phyloP scores from a whole-genome alignment of 306 rosid species.

The Cucumis melo region DNA sequence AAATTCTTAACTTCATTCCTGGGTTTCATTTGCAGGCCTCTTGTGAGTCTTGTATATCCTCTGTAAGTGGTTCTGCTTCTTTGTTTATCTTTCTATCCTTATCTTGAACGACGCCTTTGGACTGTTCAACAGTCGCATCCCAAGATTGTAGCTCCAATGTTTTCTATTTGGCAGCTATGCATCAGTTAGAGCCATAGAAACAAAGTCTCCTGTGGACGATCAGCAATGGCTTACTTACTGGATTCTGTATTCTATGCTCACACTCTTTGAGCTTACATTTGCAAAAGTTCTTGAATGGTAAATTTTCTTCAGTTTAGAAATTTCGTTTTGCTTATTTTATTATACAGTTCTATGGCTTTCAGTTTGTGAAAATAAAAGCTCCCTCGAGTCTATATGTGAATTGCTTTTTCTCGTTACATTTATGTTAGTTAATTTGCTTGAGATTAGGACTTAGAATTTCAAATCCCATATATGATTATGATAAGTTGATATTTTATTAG shows the following conservation, averaged over 20 bases:
- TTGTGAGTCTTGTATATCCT: constrained; percentile 88
- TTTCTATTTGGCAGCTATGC: constrained; percentile 50
- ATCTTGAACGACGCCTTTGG: not conserved
- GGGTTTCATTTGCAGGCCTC: constrained; percentile 60
- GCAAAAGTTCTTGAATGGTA: constrained; percentile 80
- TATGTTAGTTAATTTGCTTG: not conserved
- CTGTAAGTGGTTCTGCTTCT: constrained; percentile 45
- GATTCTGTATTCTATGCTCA: constrained; percentile 88
- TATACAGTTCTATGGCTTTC: not conserved
- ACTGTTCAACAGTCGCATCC: not conserved
- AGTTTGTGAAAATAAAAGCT: not conserved
- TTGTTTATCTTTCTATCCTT: not conserved
- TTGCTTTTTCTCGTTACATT: not conserved
- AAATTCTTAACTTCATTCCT: constrained; percentile 16
- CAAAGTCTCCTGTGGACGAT: constrained; percentile 70
- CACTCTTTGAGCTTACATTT: constrained; percentile 87
- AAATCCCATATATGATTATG: not conserved
- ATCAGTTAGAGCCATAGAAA: constrained; percentile 83
- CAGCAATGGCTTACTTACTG: constrained; percentile 98
- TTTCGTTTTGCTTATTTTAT: not conserved
- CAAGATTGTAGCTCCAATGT: constrained; percentile 8
- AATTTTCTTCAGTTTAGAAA: constrained; percentile 3
- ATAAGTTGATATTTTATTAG: not conserved
- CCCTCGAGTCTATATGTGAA: not conserved
- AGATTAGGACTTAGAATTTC: not conserved